These are phyloP conservation scores for Botrytis hyacinthi DNA, from an alignment of 2,329 filamentous ascomycete genomes.

Conservation along the genomic window DNA sequence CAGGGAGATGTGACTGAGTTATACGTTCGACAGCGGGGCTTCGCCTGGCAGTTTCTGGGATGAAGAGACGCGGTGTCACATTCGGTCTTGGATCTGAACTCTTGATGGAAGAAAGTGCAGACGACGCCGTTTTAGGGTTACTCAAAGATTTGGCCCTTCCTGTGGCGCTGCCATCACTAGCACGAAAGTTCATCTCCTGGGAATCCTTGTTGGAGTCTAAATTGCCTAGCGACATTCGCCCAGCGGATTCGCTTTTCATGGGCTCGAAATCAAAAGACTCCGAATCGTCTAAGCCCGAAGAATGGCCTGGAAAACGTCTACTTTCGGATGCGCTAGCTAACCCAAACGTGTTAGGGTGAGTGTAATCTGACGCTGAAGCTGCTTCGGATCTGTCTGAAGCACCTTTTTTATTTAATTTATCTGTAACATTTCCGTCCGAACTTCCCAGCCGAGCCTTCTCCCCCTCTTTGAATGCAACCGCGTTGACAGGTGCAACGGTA, in stretches of 20 bases:
- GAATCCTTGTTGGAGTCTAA: constrained; percentile 17
- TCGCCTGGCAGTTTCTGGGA: constrained; percentile 38
- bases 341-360: constrained; percentile 24
- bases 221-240: constrained; percentile 14
- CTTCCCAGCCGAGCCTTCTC: constrained; percentile 45
- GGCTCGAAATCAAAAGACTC: constrained; percentile 28
- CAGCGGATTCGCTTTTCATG: constrained; percentile 17
- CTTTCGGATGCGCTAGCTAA: constrained; percentile 27
- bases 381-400: neutral
- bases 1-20: constrained; percentile 46
- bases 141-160: constrained; percentile 29
- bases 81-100: constrained; percentile 37
- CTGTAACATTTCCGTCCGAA: constrained; percentile 12
- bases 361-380: constrained; percentile 18
- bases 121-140: constrained; percentile 37
- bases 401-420: constrained; percentile 18
- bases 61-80: constrained; percentile 26
- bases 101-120: constrained; percentile 35
- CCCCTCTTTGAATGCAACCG: constrained; percentile 49
- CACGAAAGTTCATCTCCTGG: constrained; percentile 22
- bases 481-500: constrained; percentile 49
- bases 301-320: constrained; percentile 21
- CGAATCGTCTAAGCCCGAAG: constrained; percentile 27
- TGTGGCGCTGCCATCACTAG: constrained; percentile 32
- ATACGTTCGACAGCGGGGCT: constrained; percentile 41